A percentile compares a stretch with the other conserved stretches of the same genome.
phyloP scores from a whole-genome alignment of 306 rosid genomes.

The Trifolium fragiferum region DNA sequence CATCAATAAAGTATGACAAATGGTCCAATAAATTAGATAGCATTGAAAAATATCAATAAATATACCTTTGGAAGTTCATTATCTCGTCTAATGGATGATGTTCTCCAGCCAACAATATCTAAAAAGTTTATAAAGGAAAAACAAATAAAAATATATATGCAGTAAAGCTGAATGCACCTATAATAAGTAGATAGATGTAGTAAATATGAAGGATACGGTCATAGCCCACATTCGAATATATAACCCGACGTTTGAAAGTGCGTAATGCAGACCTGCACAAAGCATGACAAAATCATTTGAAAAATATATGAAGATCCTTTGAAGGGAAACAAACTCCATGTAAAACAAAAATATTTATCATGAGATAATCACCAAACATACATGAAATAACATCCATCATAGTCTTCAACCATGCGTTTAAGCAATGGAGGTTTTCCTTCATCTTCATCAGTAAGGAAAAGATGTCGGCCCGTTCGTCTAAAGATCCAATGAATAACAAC shows the following conservation, averaged over 20 bases:
- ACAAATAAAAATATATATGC: conserved; percentile 36
- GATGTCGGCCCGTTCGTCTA: conserved; percentile 98
- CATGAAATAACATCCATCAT: conserved; percentile 72
- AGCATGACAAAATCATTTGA: conserved; percentile 35
- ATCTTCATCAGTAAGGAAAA: conserved; percentile 82
- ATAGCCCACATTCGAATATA: conserved; percentile 83
- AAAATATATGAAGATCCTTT: conserved; percentile 20
- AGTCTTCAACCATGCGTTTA: conserved; percentile 83
- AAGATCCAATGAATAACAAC: conserved; percentile 83
- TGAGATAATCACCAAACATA: conserved; percentile 49
- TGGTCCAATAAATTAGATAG: conserved; percentile 34
- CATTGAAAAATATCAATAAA: conserved; percentile 33
- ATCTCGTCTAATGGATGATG: conserved; percentile 80
- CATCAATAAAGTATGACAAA: conserved; percentile 26
- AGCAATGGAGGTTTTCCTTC: conserved; percentile 92
- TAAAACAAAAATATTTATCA: conserved; percentile 8
- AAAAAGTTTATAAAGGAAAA: conserved; percentile 48
- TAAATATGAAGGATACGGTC: conserved; percentile 77
- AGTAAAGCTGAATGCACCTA: conserved; percentile 13
- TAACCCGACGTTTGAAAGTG: conserved; percentile 72
- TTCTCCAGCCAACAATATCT: conserved; percentile 99
- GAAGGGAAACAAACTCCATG: conserved; percentile 18
- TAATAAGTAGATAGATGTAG: conserved; percentile 17
- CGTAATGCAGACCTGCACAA: conserved; percentile 87
- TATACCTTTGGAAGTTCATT: conserved; percentile 88